These are phyloP conservation scores for Lyophyllum atratum DNA, from an alignment of 768 basidiomycete genomes.

Conservation along the genomic window DNA sequence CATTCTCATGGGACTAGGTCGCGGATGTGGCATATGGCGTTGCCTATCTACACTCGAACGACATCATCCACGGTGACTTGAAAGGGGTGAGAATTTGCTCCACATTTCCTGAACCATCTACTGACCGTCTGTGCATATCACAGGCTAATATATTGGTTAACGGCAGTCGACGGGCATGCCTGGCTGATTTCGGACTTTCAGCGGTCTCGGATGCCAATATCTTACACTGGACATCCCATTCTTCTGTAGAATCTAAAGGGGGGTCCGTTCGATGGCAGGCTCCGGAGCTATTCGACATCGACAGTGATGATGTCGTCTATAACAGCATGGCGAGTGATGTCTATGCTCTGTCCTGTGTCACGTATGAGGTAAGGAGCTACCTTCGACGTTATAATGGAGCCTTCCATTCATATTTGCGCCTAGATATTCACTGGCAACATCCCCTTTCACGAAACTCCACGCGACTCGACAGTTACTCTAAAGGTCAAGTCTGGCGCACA, in stretches of 20 bases:
- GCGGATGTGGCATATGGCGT: slow-evolving; percentile 33
- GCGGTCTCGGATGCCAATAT: slow-evolving; percentile 17
- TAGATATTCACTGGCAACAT: slow-evolving; percentile 22
- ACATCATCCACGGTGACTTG: slow-evolving; percentile 49
- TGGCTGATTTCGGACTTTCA: slow-evolving; percentile 15
- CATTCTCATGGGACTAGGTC: slow-evolving; percentile 17
- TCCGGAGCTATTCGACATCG: slow-evolving; percentile 20
- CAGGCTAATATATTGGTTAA: slow-evolving; percentile 27
- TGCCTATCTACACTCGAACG: slow-evolving; percentile 31
- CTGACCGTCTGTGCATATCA: not conserved
- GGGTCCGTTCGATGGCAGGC: slow-evolving; percentile 23
- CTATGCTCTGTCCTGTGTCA: slow-evolving; percentile 1
- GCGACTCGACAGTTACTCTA: slow-evolving; percentile 19
- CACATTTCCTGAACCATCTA: not conserved
- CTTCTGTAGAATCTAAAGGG: slow-evolving; percentile 11
- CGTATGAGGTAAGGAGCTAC: not conserved
- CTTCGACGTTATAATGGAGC: not conserved
- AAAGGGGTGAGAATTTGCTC: slow-evolving; percentile 35
- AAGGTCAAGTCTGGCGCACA: slow-evolving; percentile 15
- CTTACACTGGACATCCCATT: slow-evolving; percentile 14
- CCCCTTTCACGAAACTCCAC: slow-evolving; percentile 22
- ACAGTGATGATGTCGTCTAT: slow-evolving; percentile 8
- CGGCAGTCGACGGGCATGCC: slow-evolving; percentile 13
- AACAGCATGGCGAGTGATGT: slow-evolving; percentile 7
- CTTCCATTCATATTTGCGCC: not conserved